phyloP scores from a whole-genome alignment of 2,329 filamentous ascomycete genomes.

The Ophioceras dolichostomum region DNA sequence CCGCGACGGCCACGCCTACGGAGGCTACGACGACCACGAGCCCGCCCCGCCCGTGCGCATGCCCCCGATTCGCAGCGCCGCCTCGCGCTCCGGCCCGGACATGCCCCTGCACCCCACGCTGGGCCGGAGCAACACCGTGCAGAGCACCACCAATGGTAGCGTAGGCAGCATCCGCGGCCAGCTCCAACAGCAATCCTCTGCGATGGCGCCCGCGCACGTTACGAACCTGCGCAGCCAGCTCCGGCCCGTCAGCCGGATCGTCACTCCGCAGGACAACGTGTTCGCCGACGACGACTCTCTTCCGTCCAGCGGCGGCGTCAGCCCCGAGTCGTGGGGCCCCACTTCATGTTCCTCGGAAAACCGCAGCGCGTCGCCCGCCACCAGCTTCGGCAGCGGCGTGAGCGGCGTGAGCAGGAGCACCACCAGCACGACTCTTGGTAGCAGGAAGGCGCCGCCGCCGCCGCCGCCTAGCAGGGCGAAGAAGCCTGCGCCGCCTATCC shows the following conservation, averaged over 20 bases:
- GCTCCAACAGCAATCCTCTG: not conserved
- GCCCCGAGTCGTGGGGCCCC: slow-evolving; percentile 36
- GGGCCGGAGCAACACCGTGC: slow-evolving; percentile 25
- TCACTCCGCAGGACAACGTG: slow-evolving; percentile 28
- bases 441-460: slow-evolving; percentile 30
- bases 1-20: slow-evolving; percentile 15
- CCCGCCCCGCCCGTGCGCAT: slow-evolving; percentile 28
- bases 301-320: slow-evolving; percentile 31
- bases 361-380: slow-evolving; percentile 41
- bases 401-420: slow-evolving; percentile 38
- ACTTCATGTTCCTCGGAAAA: too few species aligned
- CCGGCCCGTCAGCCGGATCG: slow-evolving; percentile 31
- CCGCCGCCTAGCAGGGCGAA: slow-evolving; percentile 34
- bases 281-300: slow-evolving; percentile 34
- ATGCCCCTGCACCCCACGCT: slow-evolving; percentile 23
- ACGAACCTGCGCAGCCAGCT: slow-evolving; percentile 27
- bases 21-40: slow-evolving; percentile 20
- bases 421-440: slow-evolving; percentile 16
- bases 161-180: slow-evolving; percentile 3
- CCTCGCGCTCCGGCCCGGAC: slow-evolving; percentile 15
- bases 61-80: slow-evolving; percentile 25
- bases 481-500: slow-evolving; percentile 43
- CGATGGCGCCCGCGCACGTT: slow-evolving; percentile 13
- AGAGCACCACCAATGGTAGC: slow-evolving; percentile 9
- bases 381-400: slow-evolving; percentile 44